Conservation (phyloP, 2,329 filamentous ascomycete species). For the Aureobasidium sp. region DNA sequence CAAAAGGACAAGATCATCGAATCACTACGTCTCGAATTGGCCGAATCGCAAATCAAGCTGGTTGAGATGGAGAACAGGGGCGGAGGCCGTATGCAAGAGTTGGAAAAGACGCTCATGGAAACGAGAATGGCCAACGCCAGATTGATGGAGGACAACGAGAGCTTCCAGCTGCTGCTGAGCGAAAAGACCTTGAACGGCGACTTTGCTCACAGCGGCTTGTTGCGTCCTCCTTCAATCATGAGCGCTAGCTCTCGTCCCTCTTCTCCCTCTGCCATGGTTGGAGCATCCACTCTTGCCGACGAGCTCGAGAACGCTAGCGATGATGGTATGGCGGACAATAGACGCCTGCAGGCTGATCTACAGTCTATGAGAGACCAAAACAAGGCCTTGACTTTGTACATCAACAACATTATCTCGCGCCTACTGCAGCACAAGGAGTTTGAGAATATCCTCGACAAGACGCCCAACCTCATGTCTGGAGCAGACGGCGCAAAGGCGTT, state of each 20-base stretch:
- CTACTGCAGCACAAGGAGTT: conserved; percentile 91
- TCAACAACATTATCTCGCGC: conserved; percentile 97
- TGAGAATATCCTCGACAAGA: conserved; percentile 83
- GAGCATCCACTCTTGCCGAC: conserved; percentile 67
- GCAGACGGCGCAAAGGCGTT: conserved; percentile 52
- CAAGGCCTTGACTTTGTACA: conserved; percentile 93
- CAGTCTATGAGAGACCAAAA: conserved; percentile 84
- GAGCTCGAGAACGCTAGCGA: conserved; percentile 61
- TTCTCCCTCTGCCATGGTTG: conserved; percentile 29
- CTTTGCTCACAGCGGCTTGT: conserved; percentile 74
- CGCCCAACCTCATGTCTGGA: conserved; percentile 52
- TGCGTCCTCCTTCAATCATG: conserved; percentile 43
- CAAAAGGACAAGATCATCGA: conserved; percentile 98
- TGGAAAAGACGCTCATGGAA: conserved; percentile 86
- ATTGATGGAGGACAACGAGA: conserved; percentile 97
- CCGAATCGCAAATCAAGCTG: conserved; percentile 90
- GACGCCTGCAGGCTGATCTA: conserved; percentile 62
- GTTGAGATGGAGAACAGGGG: conserved; percentile 91
- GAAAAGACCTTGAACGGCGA: conserved; percentile 95
- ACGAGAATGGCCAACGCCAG: conserved; percentile 92
- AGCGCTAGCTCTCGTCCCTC: conserved; percentile 16
- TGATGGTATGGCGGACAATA: conserved; percentile 48
- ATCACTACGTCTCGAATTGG: conserved; percentile 80
- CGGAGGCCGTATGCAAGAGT: conserved; percentile 75
- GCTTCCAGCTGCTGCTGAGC: conserved; percentile 87